Base-by-base conservation (phyloP, 805 yeast genomes). In the Candida methanosorbosa region DNA sequence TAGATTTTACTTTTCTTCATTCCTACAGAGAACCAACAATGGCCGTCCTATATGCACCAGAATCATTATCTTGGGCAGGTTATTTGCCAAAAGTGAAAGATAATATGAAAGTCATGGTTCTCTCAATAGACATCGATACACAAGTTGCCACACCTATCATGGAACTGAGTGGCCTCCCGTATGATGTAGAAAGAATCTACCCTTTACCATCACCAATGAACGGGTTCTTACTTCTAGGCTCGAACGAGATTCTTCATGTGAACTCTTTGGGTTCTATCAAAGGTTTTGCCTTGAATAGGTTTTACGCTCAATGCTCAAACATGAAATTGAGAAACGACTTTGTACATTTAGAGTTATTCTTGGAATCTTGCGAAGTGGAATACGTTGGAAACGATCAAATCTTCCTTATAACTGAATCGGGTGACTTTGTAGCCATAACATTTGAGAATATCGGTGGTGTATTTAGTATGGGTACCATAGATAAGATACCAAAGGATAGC, bases 11-110 rank as follows among this genome's bases (percentile, higher is more conserved):
- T 32, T 88, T 83, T 51, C 56, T 90, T 27, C 57, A 76, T 48
- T 79, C 79, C 37, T 90, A 85, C 50, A 63, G 81, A 43, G 92
- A 81, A 38, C 94, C 97, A 0, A 88, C 97, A 0, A 35, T 57
- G n/a, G 60, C 60, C 2, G 39, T 56, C 13, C 36, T 56, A 29
- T 56, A 56, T 39, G 54, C 59, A 1, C 59, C 63, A 2, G 50
- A 55, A 22, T 35, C 52, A 1, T 30, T 49, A 11, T 75, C 87
- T 0, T 85, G 96, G 95, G 78, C 94, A 0, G 95, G 95, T 0
- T 68, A 72, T 35, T 57, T 81, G 23, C 68, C 79, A 2, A 59
- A 68, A 33, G 62, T 58, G 5, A 79, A 75, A 47, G 94, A 85
- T 48, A 80, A 75, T 14, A 63, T 75, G 21, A 64, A 67, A 29